These are phyloP conservation scores for Geotrichum siamense DNA, from an alignment of 1,139 yeast species.

Conservation along the genomic window DNA sequence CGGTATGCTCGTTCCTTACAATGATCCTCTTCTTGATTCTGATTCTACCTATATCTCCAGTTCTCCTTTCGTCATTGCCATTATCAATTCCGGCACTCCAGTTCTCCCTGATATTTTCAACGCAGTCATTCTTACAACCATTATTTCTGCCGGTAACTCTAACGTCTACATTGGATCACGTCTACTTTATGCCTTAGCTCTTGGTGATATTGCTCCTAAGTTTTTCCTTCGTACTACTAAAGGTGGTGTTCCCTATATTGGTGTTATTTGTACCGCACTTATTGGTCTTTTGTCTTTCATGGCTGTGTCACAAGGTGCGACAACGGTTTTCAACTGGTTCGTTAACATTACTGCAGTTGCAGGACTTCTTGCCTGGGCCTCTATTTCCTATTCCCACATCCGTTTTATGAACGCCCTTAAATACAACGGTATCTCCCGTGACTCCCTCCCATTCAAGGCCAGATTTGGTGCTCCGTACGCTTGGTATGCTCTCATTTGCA, in stretches of 20 bases:
- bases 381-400: constrained; percentile 42
- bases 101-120: constrained; percentile 33
- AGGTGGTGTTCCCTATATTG: constrained; percentile 44
- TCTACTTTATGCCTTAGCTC: constrained; percentile 41
- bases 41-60: constrained; percentile 45
- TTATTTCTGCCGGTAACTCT: constrained; percentile 47
- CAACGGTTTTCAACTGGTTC: constrained; percentile 57
- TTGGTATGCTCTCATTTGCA: constrained; percentile 49
- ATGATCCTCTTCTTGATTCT: constrained; percentile 42
- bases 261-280: constrained; percentile 41
- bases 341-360: constrained; percentile 60
- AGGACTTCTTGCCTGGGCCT: constrained; percentile 49
- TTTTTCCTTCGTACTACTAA: constrained; percentile 42
- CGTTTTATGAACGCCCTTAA: constrained; percentile 55
- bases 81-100: constrained; percentile 14
- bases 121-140: constrained; percentile 45
- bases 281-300: constrained; percentile 65
- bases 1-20: constrained; percentile 67
- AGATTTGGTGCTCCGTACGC: constrained; percentile 51
- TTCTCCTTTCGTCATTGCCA: constrained; percentile 57
- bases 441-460: constrained; percentile 40
- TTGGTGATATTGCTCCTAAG: constrained; percentile 45
- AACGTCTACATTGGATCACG: constrained; percentile 48
- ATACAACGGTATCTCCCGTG: constrained; percentile 34
- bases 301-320: constrained; percentile 60